Base-by-base conservation (phyloP, 805 yeast genomes). In the Jamesozyma spencerorum region DNA sequence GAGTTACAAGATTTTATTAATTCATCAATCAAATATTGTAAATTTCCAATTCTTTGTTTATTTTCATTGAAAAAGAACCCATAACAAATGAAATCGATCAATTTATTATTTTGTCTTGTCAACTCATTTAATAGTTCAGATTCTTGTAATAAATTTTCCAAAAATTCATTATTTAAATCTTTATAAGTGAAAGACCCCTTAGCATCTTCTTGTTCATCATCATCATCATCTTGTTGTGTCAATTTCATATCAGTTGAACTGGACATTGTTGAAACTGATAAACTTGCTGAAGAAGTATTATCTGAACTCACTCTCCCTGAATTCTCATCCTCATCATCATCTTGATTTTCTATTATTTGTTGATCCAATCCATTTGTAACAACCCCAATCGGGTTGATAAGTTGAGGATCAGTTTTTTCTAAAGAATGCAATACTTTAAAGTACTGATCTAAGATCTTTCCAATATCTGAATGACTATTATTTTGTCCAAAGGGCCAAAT, bases 81-180 rank as follows among this genome's bases (percentile, higher is more conserved):
- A 42, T 63, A 62, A 39, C 77, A 67, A 24, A 76, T 60, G 42
- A 75, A 63, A 48, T 76, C 81, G 11, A 76, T 19, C 22, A 58
- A 41, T 14, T 52, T 51, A 44, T 58, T 61, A 48, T 65, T 64
- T 46, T 65, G 67, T 29, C 65, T 62, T 17, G 65, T 58, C 37
- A 70, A 47, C 34, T 60, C 63, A 34, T 58, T 64, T 39, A 69
- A 49, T n/a, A 70, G 52, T 41, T 64, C 65, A 1, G 65, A 51
- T 42, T 70, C 72, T 36, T 63, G 65, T 30, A 70, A 46, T 1
- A 66, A 45, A 32, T 55, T 49, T 34, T 66, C 65, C 15, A 70
- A 64, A 41, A 66, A 71, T 5, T 50, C 47, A 31, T 47, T 47
- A 39, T 51, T 50, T 20, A 58, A 43, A 29, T 43, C 45, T 19